These are phyloP conservation scores for Quercus variabilis DNA, from an alignment of 306 rosid species.

Conservation along the genomic window DNA sequence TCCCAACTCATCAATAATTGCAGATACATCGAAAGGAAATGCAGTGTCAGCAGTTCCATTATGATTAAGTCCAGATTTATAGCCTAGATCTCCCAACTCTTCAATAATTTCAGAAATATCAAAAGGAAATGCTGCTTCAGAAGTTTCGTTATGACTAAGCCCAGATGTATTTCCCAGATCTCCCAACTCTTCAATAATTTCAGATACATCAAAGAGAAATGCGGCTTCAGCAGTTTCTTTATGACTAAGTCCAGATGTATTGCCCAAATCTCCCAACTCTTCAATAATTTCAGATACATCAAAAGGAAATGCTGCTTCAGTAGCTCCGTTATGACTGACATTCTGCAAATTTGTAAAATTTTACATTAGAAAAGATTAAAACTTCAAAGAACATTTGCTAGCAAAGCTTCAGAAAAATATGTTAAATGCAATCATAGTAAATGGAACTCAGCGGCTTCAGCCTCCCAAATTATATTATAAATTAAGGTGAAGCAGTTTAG, in stretches of 20 bases:
- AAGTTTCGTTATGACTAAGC: neutral
- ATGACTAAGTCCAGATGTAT: neutral
- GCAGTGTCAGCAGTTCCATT: conserved; percentile 14
- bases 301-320: neutral
- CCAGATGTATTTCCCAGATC: conserved; percentile 18
- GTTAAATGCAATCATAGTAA: neutral
- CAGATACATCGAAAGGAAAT: conserved; percentile 9
- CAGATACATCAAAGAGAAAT: conserved; percentile 8
- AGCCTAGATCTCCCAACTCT: conserved; percentile 32
- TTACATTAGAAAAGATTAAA: no score
- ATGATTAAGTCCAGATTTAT: neutral
- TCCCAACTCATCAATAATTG: conserved; percentile 28
- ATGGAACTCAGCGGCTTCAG: neutral
- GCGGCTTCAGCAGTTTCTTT: conserved; percentile 13
- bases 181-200: conserved; percentile 30
- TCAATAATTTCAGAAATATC: conserved; percentile 22
- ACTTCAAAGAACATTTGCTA: conserved; percentile 5
- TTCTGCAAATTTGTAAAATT: conserved; percentile 16
- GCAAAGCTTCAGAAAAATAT: neutral
- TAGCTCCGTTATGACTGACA: conserved; percentile 5
- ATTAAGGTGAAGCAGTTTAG: neutral
- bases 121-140: neutral
- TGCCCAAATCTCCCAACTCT: conserved; percentile 32
- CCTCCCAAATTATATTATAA: neutral
- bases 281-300: conserved; percentile 22